Conservation (phyloP, 2,329 filamentous ascomycete genomes). For the Cyanodermella asteris region DNA sequence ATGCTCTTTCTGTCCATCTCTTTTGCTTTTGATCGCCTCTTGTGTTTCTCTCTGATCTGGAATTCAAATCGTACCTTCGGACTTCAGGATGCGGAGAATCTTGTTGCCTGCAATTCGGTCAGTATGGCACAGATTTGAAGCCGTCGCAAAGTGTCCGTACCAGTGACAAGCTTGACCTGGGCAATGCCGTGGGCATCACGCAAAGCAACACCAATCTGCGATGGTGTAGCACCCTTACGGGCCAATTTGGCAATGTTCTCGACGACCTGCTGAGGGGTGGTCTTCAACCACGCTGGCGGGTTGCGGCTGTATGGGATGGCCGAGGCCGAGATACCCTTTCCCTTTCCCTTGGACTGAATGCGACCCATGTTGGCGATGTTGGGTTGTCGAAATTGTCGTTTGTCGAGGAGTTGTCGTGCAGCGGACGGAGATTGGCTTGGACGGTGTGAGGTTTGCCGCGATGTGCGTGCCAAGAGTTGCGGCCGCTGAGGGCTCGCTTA, state of each 20-base stretch:
- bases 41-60: slow-evolving; percentile 5
- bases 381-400: no score
- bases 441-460: no score
- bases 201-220: slow-evolving; percentile 96
- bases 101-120: slow-evolving; percentile 55
- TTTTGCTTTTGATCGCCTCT: slow-evolving; percentile 5
- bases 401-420: slow-evolving; percentile 9
- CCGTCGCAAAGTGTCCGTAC: slow-evolving; percentile 30
- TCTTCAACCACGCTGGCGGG: slow-evolving; percentile 91
- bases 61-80: slow-evolving; percentile 55
- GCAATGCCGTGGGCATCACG: slow-evolving; percentile 95
- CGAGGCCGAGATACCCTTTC: slow-evolving; percentile 74
- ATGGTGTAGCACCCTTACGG: slow-evolving; percentile 95
- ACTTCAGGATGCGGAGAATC: slow-evolving; percentile 98
- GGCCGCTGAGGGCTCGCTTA: no score
- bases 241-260: slow-evolving; percentile 99
- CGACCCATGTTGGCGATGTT: slow-evolving; percentile 55
- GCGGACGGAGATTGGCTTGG: no score
- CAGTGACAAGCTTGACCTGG: slow-evolving; percentile 92
- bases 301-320: slow-evolving; percentile 93
- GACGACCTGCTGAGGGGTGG: slow-evolving; percentile 91
- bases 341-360: slow-evolving; percentile 99
- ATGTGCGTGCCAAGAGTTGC: no score
- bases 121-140: slow-evolving; percentile 1
- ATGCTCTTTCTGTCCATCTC: slow-evolving; percentile 8